Conservation (phyloP, 1,284 basidiomycete species). For the Tremellales sp. region DNA sequence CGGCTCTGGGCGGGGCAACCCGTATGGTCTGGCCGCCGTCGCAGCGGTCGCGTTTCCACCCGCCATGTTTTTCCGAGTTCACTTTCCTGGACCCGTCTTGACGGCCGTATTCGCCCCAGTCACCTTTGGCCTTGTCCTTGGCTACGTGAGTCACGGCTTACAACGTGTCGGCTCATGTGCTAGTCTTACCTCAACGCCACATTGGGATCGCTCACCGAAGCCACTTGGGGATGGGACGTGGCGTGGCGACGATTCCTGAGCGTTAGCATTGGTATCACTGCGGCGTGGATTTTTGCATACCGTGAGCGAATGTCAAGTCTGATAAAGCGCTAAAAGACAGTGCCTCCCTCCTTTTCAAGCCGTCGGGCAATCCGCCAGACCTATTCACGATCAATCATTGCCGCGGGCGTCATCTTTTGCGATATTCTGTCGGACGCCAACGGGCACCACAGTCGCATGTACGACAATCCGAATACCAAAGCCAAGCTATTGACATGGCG, state of each 20-base stretch:
- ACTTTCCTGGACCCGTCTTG: constrained; percentile 61
- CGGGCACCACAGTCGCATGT: constrained; percentile 29
- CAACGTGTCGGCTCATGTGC: not conserved
- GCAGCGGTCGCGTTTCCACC: constrained; percentile 66
- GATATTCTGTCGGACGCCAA: constrained; percentile 47
- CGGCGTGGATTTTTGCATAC: constrained; percentile 42
- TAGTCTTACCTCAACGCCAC: constrained; percentile 42
- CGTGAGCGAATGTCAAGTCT: constrained; percentile 13
- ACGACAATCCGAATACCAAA: constrained; percentile 25
- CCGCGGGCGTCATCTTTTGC: constrained; percentile 47
- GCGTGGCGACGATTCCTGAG: constrained; percentile 51
- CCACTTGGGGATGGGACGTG: constrained; percentile 50
- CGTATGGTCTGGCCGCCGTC: constrained; percentile 69
- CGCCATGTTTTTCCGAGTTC: constrained; percentile 57
- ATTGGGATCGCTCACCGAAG: constrained; percentile 37
- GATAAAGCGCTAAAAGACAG: constrained; percentile 9
- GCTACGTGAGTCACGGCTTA: constrained; percentile 49
- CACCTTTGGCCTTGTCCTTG: constrained; percentile 65
- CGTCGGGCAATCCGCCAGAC: constrained; percentile 46
- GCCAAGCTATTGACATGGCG: constrained; percentile 36
- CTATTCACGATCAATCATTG: constrained; percentile 46
- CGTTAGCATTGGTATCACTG: constrained; percentile 43
- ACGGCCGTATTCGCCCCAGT: constrained; percentile 67
- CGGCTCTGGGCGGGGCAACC: constrained; percentile 61
- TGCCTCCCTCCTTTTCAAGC: constrained; percentile 49